Evolutionary conservation across 495 filamentous ascomycete genomes (phyloP).

Genomic region (Trichocladium antarcticum): DNA sequence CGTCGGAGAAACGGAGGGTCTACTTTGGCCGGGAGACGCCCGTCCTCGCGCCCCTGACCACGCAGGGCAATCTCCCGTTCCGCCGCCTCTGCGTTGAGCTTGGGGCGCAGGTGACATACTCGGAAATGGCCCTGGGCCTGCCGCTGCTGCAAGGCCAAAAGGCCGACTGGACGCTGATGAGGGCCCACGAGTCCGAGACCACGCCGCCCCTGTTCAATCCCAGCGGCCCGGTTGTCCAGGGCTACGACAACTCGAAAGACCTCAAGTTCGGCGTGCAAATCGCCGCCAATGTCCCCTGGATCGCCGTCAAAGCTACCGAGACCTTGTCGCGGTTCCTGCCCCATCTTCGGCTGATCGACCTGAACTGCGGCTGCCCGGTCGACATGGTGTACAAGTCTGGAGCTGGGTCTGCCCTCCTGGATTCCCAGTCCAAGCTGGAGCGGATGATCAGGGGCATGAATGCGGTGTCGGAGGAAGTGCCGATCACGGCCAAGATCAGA

Average conservation of each 20-base stretch:
- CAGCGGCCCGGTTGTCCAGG: constrained; percentile 43
- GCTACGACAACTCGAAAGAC: constrained; percentile 73
- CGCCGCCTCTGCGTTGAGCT: constrained; percentile 81
- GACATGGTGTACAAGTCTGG: constrained; percentile 80
- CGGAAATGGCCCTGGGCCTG: constrained; percentile 93
- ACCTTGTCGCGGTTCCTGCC: constrained; percentile 63
- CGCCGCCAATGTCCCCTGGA: constrained; percentile 77
- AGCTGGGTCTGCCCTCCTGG: constrained; percentile 88
- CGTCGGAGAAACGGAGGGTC: constrained; percentile 83
- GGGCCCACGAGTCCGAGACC: constrained; percentile 72
- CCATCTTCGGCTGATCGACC: constrained; percentile 73
- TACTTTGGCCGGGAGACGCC: constrained; percentile 93
- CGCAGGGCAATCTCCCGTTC: constrained; percentile 95
- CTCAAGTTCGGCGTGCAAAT: constrained; percentile 86
- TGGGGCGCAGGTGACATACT: constrained; percentile 89
- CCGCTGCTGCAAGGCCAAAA: constrained; percentile 86
- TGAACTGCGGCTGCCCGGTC: constrained; percentile 96
- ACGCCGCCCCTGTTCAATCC: constrained; percentile 47
- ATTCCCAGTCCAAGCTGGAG: constrained; percentile 69
- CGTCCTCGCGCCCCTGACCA: constrained; percentile 73
- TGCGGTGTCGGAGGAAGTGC: constrained; percentile 70
- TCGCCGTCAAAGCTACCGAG: constrained; percentile 78
- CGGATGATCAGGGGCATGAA: constrained; percentile 95
- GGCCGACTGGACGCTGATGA: constrained; percentile 88
- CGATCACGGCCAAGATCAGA: constrained; percentile 86